Evolutionary conservation across 2,329 filamentous ascomycete genomes (phyloP).

Genomic region (Exophiala viscosa): DNA sequence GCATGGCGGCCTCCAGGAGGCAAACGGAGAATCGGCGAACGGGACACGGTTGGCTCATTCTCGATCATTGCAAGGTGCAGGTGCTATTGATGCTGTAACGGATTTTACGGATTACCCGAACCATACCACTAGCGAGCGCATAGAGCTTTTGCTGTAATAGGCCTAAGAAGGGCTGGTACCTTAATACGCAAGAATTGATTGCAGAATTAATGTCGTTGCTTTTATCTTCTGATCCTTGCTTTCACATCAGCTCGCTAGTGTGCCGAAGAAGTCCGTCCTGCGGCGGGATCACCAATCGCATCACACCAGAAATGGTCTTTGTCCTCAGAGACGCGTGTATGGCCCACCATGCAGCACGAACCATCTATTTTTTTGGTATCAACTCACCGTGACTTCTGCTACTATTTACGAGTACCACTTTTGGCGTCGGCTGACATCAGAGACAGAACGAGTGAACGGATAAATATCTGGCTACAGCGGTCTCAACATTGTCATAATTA

Average conservation of each 20-base stretch:
- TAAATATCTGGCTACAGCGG: too few relatives aligned
- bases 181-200: slow-evolving; percentile 14
- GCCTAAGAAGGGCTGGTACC: slow-evolving; percentile 17
- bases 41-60: slow-evolving; percentile 11
- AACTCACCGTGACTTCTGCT: too few relatives aligned
- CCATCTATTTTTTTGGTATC: too few relatives aligned
- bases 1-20: slow-evolving; percentile 10
- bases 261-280: neutral
- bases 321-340: neutral
- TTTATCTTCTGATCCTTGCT: neutral
- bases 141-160: slow-evolving; percentile 23
- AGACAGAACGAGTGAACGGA: too few relatives aligned
- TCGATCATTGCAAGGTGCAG: slow-evolving; percentile 14
- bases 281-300: too few relatives aligned
- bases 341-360: neutral
- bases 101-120: slow-evolving; percentile 18
- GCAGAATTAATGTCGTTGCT: neutral
- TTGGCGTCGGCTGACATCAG: too few relatives aligned
- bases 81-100: slow-evolving; percentile 17
- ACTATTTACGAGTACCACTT: too few relatives aligned
- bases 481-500: too few relatives aligned
- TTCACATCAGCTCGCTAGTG: neutral
- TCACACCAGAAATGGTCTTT: too few relatives aligned
- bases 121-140: slow-evolving; percentile 13
- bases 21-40: slow-evolving; percentile 9